Evolutionary conservation across 2,329 filamentous ascomycete species (phyloP), one percentile per base, ranked within the genome.

Genomic region (Lachnellula suecica): DNA sequence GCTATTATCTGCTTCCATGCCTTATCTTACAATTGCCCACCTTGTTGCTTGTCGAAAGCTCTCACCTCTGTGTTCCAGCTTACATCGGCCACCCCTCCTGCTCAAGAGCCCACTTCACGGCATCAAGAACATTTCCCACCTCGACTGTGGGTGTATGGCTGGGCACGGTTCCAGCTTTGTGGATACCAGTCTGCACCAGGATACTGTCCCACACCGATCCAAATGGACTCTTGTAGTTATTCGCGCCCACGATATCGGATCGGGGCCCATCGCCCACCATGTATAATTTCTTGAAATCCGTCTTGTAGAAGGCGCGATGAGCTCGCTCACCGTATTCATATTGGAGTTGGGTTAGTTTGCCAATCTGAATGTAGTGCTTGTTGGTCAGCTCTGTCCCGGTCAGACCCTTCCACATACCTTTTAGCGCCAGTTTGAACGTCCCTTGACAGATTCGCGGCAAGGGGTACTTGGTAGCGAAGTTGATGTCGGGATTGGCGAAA

Each of bases 191-290:
- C 59, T 83, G 78, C 35, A 95, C 87, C 54, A 96, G 72, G 19
- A 94, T 79, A 41, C 87, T 87, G 37, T 78, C 73, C 91, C 91
- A 96, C 54, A 84, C 75, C 15, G 84, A 88, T 13, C 85, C 86
- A 53, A 79, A 71, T 3, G 78, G 74, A 55, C 86, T 88, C 44
- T 73, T 66, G 66, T 88, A 96, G 44, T 80, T 79, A 66, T 95
- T 95, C 22, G 89, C 91, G 4, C 93, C 93, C 4, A 82, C 77
- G 59, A 97, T 96, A 68, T 97, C 93, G 61, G 88, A 93, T 66
- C 89, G 89, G 6, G 88, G 88, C 63, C 92, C 92, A 65, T 92
- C 88, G 4, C 93, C 93, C 40, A 97, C 82, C 93, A 97, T 97
- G n/a, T n/a, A n/a, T n/a, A n/a, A n/a, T n/a, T n/a, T n/a, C n/a